Percentiles rank a stretch among this genome's conserved stretches.
phyloP scores from a whole-genome alignment of 108 stramenopile species.

The Cyclostephanos tholiformis region DNA sequence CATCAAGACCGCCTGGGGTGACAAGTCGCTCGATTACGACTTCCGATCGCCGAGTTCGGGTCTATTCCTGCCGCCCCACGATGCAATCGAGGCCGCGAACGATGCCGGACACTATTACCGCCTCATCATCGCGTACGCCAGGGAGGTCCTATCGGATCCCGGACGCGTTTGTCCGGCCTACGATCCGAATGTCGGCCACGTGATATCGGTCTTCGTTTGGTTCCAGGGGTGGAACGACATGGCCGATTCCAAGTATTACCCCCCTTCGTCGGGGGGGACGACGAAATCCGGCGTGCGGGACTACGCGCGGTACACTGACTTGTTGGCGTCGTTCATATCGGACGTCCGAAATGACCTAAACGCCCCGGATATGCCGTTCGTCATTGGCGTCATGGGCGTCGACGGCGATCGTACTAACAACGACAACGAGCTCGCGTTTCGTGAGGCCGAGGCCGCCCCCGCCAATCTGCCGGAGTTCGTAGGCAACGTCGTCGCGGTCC shows the following conservation, averaged over 20 bases:
- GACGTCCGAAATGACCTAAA: constrained; percentile 46
- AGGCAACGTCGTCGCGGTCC: no score
- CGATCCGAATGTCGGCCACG: constrained; percentile 10
- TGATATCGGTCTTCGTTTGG: constrained; percentile 53
- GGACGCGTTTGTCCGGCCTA: constrained; percentile 15
- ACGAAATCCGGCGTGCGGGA: constrained; percentile 15
- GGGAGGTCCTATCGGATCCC: constrained; percentile 19
- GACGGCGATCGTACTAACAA: constrained; percentile 22
- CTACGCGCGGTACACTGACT: constrained; percentile 34
- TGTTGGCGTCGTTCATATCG: constrained; percentile 48
- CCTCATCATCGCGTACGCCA: constrained; percentile 29
- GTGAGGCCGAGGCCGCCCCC: no score
- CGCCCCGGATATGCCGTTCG: constrained; percentile 26
- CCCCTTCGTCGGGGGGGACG: no score
- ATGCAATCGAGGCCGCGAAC: background rate
- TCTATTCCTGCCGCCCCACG: background rate
- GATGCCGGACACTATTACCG: constrained; percentile 19
- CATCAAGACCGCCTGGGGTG: constrained; percentile 56
- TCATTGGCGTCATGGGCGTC: constrained; percentile 48
- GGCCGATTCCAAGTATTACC: background rate
- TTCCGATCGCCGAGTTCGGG: constrained; percentile 54
- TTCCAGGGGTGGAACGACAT: constrained; percentile 61
- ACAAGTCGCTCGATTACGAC: constrained; percentile 34
- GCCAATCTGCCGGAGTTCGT: no score
- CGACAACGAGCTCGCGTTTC: no score